Evolutionary conservation across 2,329 filamentous ascomycete genomes (phyloP), one percentile per base, ranked within the genome.

Genomic region (Fusarium guadeloupense): DNA sequence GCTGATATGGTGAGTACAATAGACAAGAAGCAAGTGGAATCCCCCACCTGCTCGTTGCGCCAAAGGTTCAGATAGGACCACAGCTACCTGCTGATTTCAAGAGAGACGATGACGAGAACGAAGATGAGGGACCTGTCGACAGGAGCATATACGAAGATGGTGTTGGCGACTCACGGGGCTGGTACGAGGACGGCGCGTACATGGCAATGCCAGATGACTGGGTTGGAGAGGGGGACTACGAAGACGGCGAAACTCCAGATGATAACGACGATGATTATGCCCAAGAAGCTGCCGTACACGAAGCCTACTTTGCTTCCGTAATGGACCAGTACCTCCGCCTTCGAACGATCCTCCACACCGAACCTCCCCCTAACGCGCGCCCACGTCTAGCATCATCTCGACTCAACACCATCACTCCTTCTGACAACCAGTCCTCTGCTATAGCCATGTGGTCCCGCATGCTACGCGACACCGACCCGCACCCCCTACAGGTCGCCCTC

Each of bases 131-230:
- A n/a, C 21, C 64, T 14, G 47, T 73, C 4, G 78, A 82, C 54
- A 73, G 75, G 44, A 72, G 70, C 26, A 79, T 83, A 35, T 86
- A 87, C 68, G 69, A 79, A 9, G 72, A 78, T 52, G 80, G 80
- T 6, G 60, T 75, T 17, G 81, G 82, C 47, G 85, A 89, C 67
- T 77, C 80, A 19, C 77, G 83, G 50, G 90, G 89, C 10, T 88
- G 86, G 70, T 95, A 91, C 72, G 79, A 87, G 14, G 91, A 96
- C 66, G 93, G 92, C 42, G 90, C 91, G 31, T 97, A 92, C 72
- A 85, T 89, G 20, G 90, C 88, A 5, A 80, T 83, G 4, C 82
- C 85, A 0, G 76, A 81, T 23, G 64, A 64, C 20, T 62, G 72
- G 38, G 69, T 71, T 10, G 71, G 74, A 20, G 64, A 71, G 13